These are phyloP conservation scores for Sugiyamaella pinicola DNA, from an alignment of 1,139 yeast species.

Conservation along the genomic window DNA sequence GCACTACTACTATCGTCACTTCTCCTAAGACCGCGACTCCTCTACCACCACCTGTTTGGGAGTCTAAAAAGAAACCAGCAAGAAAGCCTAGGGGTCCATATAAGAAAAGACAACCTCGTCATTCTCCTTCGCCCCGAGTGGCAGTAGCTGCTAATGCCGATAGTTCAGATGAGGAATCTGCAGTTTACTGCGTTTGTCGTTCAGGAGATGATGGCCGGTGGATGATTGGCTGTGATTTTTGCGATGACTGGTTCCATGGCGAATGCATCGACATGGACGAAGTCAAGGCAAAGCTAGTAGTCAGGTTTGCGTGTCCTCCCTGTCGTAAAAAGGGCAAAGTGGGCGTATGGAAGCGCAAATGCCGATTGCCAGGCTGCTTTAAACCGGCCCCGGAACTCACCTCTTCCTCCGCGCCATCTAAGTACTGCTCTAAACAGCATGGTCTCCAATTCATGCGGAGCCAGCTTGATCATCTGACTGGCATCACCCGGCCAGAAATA, in stretches of 20 bases:
- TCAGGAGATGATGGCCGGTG: slow-evolving; percentile 73
- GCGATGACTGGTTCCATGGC: slow-evolving; percentile 96
- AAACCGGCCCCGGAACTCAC: slow-evolving; percentile 51
- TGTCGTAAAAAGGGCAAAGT: slow-evolving; percentile 58
- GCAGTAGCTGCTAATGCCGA: not conserved
- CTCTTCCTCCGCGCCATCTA: slow-evolving; percentile 46
- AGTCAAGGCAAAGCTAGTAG: slow-evolving; percentile 59
- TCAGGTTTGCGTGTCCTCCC: slow-evolving; percentile 71
- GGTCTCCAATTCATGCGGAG: slow-evolving; percentile 58
- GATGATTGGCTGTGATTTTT: slow-evolving; percentile 93
- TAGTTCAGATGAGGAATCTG: slow-evolving; percentile 9
- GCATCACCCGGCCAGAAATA: slow-evolving; percentile 29
- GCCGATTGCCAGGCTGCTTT: slow-evolving; percentile 63
- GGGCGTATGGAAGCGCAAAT: slow-evolving; percentile 68
- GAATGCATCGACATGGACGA: slow-evolving; percentile 65
- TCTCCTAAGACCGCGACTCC: not conserved
- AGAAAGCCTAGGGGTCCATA: slow-evolving; percentile 12
- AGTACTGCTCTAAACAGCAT: slow-evolving; percentile 77
- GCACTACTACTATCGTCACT: not conserved
- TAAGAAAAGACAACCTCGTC: slow-evolving; percentile 9
- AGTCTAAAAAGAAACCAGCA: slow-evolving; percentile 1
- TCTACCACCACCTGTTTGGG: not conserved
- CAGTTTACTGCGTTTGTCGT: slow-evolving; percentile 73
- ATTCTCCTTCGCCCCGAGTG: not conserved
- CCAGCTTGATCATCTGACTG: slow-evolving; percentile 27